Conservation (phyloP, 2,329 filamentous ascomycete genomes). For the Dothistroma septosporum region DNA sequence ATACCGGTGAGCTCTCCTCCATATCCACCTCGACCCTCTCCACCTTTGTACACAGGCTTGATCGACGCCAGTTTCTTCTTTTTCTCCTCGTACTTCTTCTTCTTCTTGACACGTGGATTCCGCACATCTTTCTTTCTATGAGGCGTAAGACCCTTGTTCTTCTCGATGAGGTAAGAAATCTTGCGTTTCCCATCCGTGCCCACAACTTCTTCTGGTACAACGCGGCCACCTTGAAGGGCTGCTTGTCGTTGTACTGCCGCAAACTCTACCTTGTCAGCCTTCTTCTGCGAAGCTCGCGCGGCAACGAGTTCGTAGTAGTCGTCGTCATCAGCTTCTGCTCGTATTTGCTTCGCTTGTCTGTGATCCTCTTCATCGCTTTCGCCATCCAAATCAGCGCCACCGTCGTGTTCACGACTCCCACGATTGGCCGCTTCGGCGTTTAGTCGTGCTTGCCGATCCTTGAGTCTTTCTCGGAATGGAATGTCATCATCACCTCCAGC, state of each 20-base stretch:
- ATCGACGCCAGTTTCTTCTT: slow-evolving; percentile 93
- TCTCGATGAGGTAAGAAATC: slow-evolving; percentile 89
- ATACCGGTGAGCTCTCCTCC: slow-evolving; percentile 91
- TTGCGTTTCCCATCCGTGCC: slow-evolving; percentile 84
- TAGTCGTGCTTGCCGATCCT: slow-evolving; percentile 78
- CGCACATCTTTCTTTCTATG: slow-evolving; percentile 89
- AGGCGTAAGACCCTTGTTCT: slow-evolving; percentile 93
- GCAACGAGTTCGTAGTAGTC: slow-evolving; percentile 91
- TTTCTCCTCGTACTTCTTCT: slow-evolving; percentile 92
- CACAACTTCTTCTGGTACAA: slow-evolving; percentile 64
- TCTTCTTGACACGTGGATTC: slow-evolving; percentile 97
- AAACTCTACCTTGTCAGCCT: slow-evolving; percentile 69
- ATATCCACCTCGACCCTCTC: slow-evolving; percentile 80
- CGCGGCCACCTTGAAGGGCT: slow-evolving; percentile 55
- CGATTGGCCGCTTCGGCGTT: slow-evolving; percentile 84
- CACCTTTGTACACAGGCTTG: slow-evolving; percentile 79
- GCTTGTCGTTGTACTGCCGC: slow-evolving; percentile 55
- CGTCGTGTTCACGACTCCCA: slow-evolving; percentile 60
- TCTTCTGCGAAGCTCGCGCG: slow-evolving; percentile 59
- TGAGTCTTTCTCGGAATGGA: slow-evolving; percentile 82
- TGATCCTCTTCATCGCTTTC: slow-evolving; percentile 64
- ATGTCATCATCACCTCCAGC: slow-evolving; percentile 77
- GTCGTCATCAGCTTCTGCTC: slow-evolving; percentile 52
- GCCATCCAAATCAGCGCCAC: slow-evolving; percentile 65
- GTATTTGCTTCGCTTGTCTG: slow-evolving; percentile 50